Evolutionary conservation across 225 moss, liverwort and hornwort genomes (phyloP).

Genomic region (Sphagnum contortum): DNA sequence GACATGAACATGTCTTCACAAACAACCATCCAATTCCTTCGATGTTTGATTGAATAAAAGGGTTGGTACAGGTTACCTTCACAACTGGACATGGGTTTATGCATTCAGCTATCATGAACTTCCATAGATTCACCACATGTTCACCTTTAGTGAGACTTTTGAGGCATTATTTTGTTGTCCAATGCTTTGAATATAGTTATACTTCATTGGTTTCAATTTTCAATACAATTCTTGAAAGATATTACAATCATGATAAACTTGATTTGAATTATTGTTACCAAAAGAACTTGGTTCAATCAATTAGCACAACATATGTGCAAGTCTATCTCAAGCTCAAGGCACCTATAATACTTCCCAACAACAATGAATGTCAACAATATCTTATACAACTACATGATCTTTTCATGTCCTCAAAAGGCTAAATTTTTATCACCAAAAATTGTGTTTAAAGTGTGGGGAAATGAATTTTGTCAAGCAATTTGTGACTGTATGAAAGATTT

Average conservation of each 20-base stretch:
- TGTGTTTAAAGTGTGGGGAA: constrained; percentile 30
- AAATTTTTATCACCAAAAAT: constrained; percentile 8
- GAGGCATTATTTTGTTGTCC: constrained; percentile 29
- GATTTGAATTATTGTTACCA: constrained; percentile 9
- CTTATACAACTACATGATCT: constrained; percentile 31
- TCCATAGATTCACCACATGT: constrained; percentile 5
- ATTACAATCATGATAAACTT: constrained; percentile 19
- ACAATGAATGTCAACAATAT: constrained; percentile 11
- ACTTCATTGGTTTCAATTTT: constrained; percentile 28
- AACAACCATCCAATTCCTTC: constrained; percentile 35
- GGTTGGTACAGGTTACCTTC: constrained; percentile 44
- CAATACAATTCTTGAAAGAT: constrained; percentile 10
- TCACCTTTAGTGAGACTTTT: constrained; percentile 31
- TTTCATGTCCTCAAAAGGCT: constrained; percentile 18
- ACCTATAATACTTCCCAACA: no score
- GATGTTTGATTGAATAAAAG: constrained; percentile 37
- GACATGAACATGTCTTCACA: constrained; percentile 34
- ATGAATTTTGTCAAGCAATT: constrained; percentile 32
- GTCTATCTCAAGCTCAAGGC: constrained; percentile 14
- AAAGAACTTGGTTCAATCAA: constrained; percentile 7
- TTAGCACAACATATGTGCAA: constrained; percentile 28
- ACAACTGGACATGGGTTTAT: constrained; percentile 35
- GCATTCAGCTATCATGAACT: constrained; percentile 36
- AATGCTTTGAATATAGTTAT: constrained; percentile 18
- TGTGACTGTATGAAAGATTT: constrained; percentile 25